A percentile compares a stretch with the other conserved stretches of the same genome.
phyloP scores from a whole-genome alignment of 1,284 basidiomycete species.

The Pseudozyma sp. region DNA sequence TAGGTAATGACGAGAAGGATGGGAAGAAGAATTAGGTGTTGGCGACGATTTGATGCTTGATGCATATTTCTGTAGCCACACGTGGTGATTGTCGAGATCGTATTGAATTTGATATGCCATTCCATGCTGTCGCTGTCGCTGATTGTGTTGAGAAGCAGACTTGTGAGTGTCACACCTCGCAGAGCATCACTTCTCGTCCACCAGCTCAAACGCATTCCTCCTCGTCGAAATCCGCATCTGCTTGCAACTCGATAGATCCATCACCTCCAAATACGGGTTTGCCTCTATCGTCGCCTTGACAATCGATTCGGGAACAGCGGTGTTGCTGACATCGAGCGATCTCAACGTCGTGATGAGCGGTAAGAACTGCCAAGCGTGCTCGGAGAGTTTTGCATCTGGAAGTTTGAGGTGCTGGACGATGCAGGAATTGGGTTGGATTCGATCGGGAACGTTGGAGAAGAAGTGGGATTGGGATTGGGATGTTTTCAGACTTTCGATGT shows the following conservation, averaged over 20 bases:
- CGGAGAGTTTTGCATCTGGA: slow-evolving; percentile 18
- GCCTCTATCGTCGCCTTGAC: slow-evolving; percentile 16
- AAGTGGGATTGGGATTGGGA: slow-evolving; percentile 18
- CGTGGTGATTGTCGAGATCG: too few relatives aligned
- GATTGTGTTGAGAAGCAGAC: not conserved
- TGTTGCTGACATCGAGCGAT: slow-evolving; percentile 29
- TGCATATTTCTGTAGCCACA: too few relatives aligned
- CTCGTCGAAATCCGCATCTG: slow-evolving; percentile 25
- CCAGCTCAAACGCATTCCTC: slow-evolving; percentile 27
- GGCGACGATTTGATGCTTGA: too few relatives aligned
- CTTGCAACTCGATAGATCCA: slow-evolving; percentile 30
- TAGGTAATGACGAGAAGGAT: too few relatives aligned
- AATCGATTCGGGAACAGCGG: slow-evolving; percentile 24
- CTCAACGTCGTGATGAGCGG: slow-evolving; percentile 11
- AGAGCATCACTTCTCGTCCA: not conserved
- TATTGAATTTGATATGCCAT: too few relatives aligned
- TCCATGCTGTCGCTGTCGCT: not conserved
- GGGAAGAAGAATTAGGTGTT: too few relatives aligned
- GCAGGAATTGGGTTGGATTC: not conserved
- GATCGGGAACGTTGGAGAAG: slow-evolving; percentile 13
- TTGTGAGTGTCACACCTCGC: too few relatives aligned
- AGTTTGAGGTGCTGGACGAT: slow-evolving; percentile 26
- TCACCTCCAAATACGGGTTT: slow-evolving; percentile 17
- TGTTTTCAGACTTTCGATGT: slow-evolving; percentile 18
- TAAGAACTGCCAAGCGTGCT: slow-evolving; percentile 24